Evolutionary conservation across 2,329 filamentous ascomycete genomes (phyloP).

Genomic region (Sporothrix phasma): DNA sequence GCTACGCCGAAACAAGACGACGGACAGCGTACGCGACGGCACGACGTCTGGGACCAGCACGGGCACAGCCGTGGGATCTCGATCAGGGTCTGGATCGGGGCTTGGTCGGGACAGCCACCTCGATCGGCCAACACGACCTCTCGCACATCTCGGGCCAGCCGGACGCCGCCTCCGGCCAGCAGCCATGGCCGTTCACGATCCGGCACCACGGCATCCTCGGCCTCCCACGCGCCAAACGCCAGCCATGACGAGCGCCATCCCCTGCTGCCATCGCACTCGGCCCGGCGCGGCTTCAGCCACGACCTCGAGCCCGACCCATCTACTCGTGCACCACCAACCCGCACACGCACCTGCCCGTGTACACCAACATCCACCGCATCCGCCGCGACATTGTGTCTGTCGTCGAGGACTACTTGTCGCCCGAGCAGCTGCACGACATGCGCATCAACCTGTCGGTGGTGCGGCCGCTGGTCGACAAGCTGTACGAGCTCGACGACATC

Average conservation of each 20-base stretch:
- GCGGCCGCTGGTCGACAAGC: conserved; percentile 70
- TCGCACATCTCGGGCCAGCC: not conserved
- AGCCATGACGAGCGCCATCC: conserved; percentile 15
- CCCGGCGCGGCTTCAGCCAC: conserved; percentile 30
- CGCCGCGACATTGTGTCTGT: conserved; percentile 53
- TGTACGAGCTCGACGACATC: conserved; percentile 70
- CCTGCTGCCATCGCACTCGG: conserved; percentile 11
- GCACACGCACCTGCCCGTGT: conserved; percentile 58
- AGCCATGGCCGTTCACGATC: not conserved
- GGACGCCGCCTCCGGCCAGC: not conserved
- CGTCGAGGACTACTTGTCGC: conserved; percentile 53
- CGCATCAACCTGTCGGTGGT: conserved; percentile 74
- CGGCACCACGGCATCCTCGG: not conserved
- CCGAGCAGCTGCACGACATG: conserved; percentile 69
- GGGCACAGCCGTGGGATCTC: not conserved
- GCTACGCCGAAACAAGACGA: not conserved
- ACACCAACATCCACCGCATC: conserved; percentile 67
- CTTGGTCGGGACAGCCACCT: not conserved
- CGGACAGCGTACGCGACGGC: not conserved
- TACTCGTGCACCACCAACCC: conserved; percentile 47
- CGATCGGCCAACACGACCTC: not conserved
- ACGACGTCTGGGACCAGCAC: not conserved
- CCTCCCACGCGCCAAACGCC: not conserved
- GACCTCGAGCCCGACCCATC: conserved; percentile 31
- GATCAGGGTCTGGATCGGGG: no score